Conservation (phyloP, 1,284 basidiomycete genomes). For the Acaromyces ingoldii region DNA sequence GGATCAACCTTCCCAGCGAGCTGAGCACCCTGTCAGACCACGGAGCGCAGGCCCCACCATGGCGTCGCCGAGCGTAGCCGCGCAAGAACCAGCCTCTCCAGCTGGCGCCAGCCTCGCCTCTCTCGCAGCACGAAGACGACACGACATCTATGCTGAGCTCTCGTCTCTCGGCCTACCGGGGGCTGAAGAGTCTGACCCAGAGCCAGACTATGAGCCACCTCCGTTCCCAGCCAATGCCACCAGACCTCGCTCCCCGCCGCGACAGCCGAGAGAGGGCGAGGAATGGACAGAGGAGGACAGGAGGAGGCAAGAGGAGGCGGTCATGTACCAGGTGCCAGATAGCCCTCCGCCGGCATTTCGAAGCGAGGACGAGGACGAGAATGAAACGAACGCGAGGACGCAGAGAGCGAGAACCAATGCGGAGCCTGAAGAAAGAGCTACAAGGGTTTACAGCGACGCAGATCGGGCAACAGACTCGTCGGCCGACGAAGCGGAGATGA, state of each 20-base stretch:
- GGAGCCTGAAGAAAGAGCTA: no score
- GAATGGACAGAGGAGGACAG: slow-evolving; percentile 6
- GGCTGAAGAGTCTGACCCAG: neutral
- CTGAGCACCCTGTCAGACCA: no score
- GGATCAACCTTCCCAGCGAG: no score
- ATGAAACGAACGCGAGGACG: no score
- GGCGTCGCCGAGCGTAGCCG: no score
- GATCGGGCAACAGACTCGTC: no score
- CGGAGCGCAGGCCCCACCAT: no score
- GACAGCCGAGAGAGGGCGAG: slow-evolving; percentile 1
- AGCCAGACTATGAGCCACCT: slow-evolving; percentile 6
- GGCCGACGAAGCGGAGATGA: no score
- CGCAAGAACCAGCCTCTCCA: no score
- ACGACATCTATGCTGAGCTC: slow-evolving; percentile 5
- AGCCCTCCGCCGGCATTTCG: slow-evolving; percentile 6
- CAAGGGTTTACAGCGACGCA: no score
- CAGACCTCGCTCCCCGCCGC: slow-evolving; percentile 2
- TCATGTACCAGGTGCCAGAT: neutral
- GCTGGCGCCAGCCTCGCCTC: no score
- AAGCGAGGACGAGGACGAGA: slow-evolving; percentile 4
- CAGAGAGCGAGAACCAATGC: no score
- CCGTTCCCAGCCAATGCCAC: slow-evolving; percentile 1
- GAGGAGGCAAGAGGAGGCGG: neutral
- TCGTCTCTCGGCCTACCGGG: neutral
- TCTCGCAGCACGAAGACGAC: neutral